These are phyloP conservation scores for Pichia sp. DNA, from an alignment of 1,139 yeast genomes.

Conservation along the genomic window DNA sequence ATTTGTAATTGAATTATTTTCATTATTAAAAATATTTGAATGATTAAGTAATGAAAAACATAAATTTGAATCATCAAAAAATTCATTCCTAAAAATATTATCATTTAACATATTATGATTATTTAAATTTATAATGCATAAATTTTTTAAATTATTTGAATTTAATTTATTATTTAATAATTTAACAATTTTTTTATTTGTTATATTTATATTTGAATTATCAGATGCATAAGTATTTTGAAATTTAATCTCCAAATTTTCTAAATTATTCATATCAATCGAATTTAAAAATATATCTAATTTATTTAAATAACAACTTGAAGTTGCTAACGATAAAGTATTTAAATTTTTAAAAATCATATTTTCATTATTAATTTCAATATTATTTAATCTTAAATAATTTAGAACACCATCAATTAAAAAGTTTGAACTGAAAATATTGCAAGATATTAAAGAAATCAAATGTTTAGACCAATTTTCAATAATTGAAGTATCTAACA, in stretches of 20 bases:
- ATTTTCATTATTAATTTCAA: not conserved
- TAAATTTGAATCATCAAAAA: conserved; percentile 16
- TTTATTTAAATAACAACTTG: conserved; percentile 4
- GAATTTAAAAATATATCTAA: not conserved
- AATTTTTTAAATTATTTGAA: conserved; percentile 6
- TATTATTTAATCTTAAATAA: not conserved
- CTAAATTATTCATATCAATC: conserved; percentile 11
- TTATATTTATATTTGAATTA: conserved; percentile 2
- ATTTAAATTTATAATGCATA: conserved; percentile 23
- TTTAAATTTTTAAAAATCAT: conserved; percentile 4
- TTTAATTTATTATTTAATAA: conserved; percentile 10
- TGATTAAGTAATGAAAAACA: conserved; percentile 18
- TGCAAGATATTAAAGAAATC: not conserved
- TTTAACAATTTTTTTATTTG: conserved; percentile 12
- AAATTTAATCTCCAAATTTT: conserved; percentile 22
- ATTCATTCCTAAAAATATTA: conserved; percentile 14
- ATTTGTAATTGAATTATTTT: conserved; percentile 10
- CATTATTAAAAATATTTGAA: conserved; percentile 12
- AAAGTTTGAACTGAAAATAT: not conserved
- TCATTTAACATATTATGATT: conserved; percentile 17
- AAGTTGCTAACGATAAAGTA: conserved; percentile 3
- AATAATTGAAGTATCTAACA: not conserved
- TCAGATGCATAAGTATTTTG: conserved; percentile 11
- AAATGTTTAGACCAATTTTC: not conserved
- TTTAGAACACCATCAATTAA: not conserved